Conservation (phyloP, 495 filamentous ascomycete genomes). For the Neurospora cerealis region DNA sequence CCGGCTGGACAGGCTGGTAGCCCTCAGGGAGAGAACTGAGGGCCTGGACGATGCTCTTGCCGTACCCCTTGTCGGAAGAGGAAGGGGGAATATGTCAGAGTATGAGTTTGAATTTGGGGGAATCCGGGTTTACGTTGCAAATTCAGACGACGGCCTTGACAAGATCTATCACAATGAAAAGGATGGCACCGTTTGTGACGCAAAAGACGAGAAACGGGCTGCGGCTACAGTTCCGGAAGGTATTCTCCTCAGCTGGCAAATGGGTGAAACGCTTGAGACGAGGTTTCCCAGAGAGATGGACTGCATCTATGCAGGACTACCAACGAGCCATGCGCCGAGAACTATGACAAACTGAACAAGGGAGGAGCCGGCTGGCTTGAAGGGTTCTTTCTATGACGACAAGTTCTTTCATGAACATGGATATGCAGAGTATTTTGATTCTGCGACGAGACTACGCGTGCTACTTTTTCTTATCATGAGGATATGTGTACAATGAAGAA, state of each 20-base stretch:
- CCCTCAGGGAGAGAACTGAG: conserved; percentile 8
- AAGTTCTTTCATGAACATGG: background rate
- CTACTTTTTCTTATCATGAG: background rate
- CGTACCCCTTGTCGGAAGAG: background rate
- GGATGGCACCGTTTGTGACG: background rate
- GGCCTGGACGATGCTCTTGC: background rate
- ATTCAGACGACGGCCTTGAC: background rate
- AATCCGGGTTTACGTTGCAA: conserved; percentile 5
- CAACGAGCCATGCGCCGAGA: background rate
- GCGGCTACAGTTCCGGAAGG: background rate
- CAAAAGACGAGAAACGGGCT: background rate
- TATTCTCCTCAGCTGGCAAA: conserved; percentile 12
- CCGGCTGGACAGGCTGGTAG: conserved; percentile 11
- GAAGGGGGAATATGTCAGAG: background rate
- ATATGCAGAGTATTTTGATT: background rate
- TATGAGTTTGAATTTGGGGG: background rate
- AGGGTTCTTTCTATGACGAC: background rate
- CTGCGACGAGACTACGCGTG: background rate
- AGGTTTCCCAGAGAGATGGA: conserved; percentile 20
- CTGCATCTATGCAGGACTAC: conserved; percentile 12
- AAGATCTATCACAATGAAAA: background rate
- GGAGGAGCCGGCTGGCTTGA: background rate
- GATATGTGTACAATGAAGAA: background rate
- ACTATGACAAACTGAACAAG: background rate
- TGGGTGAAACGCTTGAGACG: conserved; percentile 12